These are phyloP conservation scores for Coemansia guatemalensis DNA, from an alignment of 192 early-diverging fungal species.

Conservation along the genomic window DNA sequence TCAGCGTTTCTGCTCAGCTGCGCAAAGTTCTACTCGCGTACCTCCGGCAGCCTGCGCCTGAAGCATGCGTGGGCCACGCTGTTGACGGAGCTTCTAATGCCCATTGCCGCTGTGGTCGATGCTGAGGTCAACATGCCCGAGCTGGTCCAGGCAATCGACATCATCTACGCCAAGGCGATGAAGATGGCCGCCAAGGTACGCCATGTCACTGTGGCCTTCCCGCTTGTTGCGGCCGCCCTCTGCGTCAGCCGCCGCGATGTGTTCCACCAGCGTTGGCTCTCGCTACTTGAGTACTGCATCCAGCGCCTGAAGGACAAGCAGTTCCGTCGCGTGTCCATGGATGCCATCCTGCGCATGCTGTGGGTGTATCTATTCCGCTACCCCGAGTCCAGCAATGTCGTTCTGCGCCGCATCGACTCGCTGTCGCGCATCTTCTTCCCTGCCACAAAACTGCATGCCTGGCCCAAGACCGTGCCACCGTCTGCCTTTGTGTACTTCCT, in stretches of 20 bases:
- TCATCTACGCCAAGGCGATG: conserved; percentile 84
- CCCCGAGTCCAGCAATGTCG: conserved; percentile 60
- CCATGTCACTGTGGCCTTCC: conserved; percentile 75
- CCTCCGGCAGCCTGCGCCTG: conserved; percentile 73
- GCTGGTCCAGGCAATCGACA: conserved; percentile 90
- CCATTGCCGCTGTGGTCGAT: conserved; percentile 84
- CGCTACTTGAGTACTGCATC: conserved; percentile 67
- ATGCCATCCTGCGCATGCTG: conserved; percentile 74
- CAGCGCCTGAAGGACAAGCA: conserved; percentile 76
- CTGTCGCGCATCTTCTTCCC: conserved; percentile 55
- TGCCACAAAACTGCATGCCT: conserved; percentile 52
- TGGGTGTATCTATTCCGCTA: conserved; percentile 97
- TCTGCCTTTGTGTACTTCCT: conserved; percentile 52
- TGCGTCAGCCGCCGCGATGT: conserved; percentile 89
- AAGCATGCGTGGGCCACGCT: conserved; percentile 90
- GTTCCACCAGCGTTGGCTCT: conserved; percentile 77
- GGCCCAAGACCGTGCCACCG: conserved; percentile 54
- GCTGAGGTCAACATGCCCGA: conserved; percentile 95
- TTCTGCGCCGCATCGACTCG: conserved; percentile 49
- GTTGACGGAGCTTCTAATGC: conserved; percentile 89
- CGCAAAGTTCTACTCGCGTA: conserved; percentile 82
- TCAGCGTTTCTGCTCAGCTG: conserved; percentile 91
- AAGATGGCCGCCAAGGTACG: conserved; percentile 89
- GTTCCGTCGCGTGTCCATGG: conserved; percentile 71
- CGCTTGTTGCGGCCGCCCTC: conserved; percentile 83